These are phyloP conservation scores for Pharnaceum exiguum DNA, from an alignment of 148 eudicot genomes.

Conservation along the genomic window DNA sequence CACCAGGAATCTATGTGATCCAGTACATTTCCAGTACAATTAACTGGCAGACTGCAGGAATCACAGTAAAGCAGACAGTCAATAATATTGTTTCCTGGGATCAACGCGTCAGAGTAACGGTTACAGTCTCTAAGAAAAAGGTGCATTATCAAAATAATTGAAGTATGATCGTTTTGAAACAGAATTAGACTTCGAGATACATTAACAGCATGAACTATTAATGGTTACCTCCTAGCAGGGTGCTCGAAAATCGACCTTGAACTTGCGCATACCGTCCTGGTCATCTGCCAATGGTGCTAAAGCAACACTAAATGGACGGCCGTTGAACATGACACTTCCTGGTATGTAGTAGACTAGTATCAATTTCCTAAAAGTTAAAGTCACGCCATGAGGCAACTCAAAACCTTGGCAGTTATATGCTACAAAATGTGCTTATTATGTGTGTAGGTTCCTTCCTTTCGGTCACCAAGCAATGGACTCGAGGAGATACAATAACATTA, in stretches of 20 bases:
- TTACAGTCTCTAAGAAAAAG: slow-evolving; percentile 34
- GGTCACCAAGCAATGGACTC: slow-evolving; percentile 42
- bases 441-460: slow-evolving; percentile 55
- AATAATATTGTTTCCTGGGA: slow-evolving; percentile 57
- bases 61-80: slow-evolving; percentile 42
- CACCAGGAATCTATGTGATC: slow-evolving; percentile 54
- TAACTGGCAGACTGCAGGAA: slow-evolving; percentile 49
- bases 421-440: neutral
- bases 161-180: neutral
- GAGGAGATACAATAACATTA: slow-evolving; percentile 43
- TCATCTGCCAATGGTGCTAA: slow-evolving; percentile 36
- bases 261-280: slow-evolving; percentile 71
- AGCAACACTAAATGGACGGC: slow-evolving; percentile 44
- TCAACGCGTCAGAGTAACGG: slow-evolving; percentile 40
- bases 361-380: too few species aligned
- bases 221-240: slow-evolving; percentile 2
- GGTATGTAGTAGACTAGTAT: slow-evolving; percentile 25
- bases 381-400: too few species aligned
- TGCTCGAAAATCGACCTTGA: slow-evolving; percentile 30
- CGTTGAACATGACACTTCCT: slow-evolving; percentile 35
- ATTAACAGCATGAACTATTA: neutral
- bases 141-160: slow-evolving; percentile 12
- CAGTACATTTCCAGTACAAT: slow-evolving; percentile 70
- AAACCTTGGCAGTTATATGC: neutral
- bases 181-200: neutral